Conservation (phyloP, 495 filamentous ascomycete genomes). For the Neurospora sp. region DNA sequence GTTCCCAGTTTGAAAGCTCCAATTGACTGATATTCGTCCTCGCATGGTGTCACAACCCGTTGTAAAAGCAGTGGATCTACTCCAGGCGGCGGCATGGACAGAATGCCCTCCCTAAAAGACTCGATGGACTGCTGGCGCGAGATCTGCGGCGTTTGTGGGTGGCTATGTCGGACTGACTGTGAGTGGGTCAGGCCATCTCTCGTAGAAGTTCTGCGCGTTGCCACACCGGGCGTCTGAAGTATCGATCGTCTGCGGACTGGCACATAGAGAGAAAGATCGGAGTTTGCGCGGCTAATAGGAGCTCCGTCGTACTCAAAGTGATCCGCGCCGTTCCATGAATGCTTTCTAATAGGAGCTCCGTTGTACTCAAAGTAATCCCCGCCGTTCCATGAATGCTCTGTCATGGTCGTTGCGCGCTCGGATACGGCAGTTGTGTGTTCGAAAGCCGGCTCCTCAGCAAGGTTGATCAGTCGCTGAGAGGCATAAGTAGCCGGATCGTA, state of each 20-base stretch:
- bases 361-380: conserved; percentile 12
- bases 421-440: conserved; percentile 22
- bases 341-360: conserved; percentile 16
- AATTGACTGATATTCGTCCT: conserved; percentile 41
- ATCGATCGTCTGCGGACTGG: conserved; percentile 37
- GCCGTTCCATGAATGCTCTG: conserved; percentile 26
- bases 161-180: conserved; percentile 23
- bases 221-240: conserved; percentile 37
- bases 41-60: conserved; percentile 34
- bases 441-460: conserved; percentile 24
- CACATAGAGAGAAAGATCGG: conserved; percentile 36
- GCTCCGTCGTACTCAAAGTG: conserved; percentile 19
- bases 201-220: conserved; percentile 26
- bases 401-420: conserved; percentile 24
- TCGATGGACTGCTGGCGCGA: conserved; percentile 27
- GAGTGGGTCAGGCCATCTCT: conserved; percentile 7
- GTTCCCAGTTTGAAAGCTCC: conserved; percentile 50
- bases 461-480: conserved; percentile 30
- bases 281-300: conserved; percentile 26
- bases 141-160: conserved; percentile 25
- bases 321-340: conserved; percentile 19
- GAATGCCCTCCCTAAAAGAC: conserved; percentile 18
- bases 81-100: conserved; percentile 23
- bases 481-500: conserved; percentile 34
- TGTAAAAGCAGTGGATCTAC: background rate